Evolutionary conservation across 2,329 filamentous ascomycete species (phyloP), one percentile per base, ranked within the genome.

Genomic region (Fusarium udum): DNA sequence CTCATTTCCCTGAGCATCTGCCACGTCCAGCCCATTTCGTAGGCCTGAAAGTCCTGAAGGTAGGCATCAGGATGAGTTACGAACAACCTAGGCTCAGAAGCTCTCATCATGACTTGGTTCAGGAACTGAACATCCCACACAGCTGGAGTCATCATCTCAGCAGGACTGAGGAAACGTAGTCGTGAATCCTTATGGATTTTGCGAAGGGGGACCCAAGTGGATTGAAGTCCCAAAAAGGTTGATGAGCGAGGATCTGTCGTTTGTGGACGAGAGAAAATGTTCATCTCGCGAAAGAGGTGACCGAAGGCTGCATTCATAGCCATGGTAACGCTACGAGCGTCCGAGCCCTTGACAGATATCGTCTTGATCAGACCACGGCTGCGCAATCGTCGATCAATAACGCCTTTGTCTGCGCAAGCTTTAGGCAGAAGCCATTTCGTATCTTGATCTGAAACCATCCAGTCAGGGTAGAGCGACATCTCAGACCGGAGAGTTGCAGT

Each of bases 41-140:
- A 86, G 10, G 87, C 84, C 37, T 85, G 82, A 20, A 83, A 80
- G 69, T 90, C 88, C 77, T 95, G 93, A 6, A 93, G 82, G 73
- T 95, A 95, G 3, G 92, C 91, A 73, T 92, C 90, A 7, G 91
- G 89, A 66, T 93, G 92, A 3, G 93, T 95, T 65, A 95, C 86
- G 81, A 93, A 95, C 18, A 95, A 86, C 14, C 93, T 87, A 69
- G 91, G 90, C 71, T 88, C 86, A 15, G 88, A 86, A 36, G 90
- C 87, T 76, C 91, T 90, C 93, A 95, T 95, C 77, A 93, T 88
- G 42, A 95, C 89, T 53, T 92, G 91, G 56, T 87, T 86, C 34
- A 95, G 85, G 71, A 95, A 95, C 15, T 89, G 85, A 6, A 91
- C 89, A 58, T 91, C 89, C 93, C 93, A 95, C 6, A 91, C 81